Conservation (phyloP, 2,329 filamentous ascomycete species). For the Fusarium lateritium region DNA sequence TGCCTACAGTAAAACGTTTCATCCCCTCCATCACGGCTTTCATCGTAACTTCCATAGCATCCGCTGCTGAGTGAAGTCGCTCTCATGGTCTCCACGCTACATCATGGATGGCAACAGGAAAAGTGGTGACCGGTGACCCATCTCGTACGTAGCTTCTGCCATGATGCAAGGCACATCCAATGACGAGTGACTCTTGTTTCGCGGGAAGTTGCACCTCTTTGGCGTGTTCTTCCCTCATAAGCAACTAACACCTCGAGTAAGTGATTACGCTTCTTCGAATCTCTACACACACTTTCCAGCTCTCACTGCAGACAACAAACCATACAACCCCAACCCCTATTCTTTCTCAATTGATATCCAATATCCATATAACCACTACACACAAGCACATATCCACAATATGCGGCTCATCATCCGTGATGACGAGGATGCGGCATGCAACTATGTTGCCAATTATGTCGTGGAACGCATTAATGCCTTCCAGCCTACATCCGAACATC, state of each 20-base stretch:
- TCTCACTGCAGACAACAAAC: slow-evolving; percentile 3
- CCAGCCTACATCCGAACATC: slow-evolving; percentile 77
- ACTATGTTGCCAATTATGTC: slow-evolving; percentile 86
- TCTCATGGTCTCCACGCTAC: slow-evolving; percentile 24
- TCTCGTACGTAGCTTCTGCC: slow-evolving; percentile 9
- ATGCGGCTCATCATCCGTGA: slow-evolving; percentile 91
- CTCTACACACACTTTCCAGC: not conserved
- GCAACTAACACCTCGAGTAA: slow-evolving; percentile 28
- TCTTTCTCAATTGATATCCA: slow-evolving; percentile 11
- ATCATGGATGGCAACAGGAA: slow-evolving; percentile 22
- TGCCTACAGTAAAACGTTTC: slow-evolving; percentile 40
- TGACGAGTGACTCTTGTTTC: slow-evolving; percentile 23
- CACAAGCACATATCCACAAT: slow-evolving; percentile 48
- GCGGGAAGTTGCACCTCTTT: slow-evolving; percentile 11
- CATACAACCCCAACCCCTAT: not conserved
- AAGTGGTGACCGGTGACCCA: slow-evolving; percentile 21
- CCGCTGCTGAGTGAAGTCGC: slow-evolving; percentile 23
- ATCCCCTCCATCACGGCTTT: slow-evolving; percentile 17
- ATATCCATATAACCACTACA: slow-evolving; percentile 15
- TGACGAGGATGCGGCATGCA: slow-evolving; percentile 76
- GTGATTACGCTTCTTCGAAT: slow-evolving; percentile 10
- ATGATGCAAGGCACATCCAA: slow-evolving; percentile 37
- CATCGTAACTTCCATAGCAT: slow-evolving; percentile 28
- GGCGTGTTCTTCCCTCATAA: slow-evolving; percentile 29
- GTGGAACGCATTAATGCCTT: slow-evolving; percentile 86